These are phyloP conservation scores for Beta vulgaris DNA, from an alignment of 148 eudicot species.

Conservation along the genomic window DNA sequence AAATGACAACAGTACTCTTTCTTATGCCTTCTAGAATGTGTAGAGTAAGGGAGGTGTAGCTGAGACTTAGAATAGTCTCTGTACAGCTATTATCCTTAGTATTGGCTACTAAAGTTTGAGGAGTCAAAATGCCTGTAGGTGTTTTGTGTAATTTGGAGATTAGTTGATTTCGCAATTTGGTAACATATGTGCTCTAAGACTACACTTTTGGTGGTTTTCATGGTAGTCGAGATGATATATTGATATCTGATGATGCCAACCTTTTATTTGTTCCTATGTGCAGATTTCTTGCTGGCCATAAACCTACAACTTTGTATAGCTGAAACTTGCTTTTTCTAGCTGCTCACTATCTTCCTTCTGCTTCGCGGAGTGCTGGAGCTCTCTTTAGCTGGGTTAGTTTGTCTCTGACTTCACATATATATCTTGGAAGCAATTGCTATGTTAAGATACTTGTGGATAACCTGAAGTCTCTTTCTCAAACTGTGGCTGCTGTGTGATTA, in stretches of 20 bases:
- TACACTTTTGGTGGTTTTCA: not conserved
- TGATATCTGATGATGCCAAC: not conserved
- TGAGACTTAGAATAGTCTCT: too few relatives aligned
- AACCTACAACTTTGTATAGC: constrained; percentile 12
- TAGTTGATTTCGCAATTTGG: not conserved
- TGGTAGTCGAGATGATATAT: not conserved
- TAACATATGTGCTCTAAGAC: not conserved
- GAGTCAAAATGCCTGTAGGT: not conserved
- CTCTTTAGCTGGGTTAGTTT: constrained; percentile 24
- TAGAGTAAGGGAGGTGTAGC: too few relatives aligned
- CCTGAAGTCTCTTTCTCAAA: constrained; percentile 16
- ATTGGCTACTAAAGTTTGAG: not conserved
- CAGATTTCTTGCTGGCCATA: constrained; percentile 13
- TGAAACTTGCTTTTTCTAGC: constrained; percentile 6
- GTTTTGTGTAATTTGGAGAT: not conserved
- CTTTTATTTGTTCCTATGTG: not conserved
- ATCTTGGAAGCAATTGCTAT: constrained; percentile 16
- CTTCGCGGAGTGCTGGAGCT: constrained; percentile 14
- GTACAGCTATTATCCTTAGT: not conserved
- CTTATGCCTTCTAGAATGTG: too few relatives aligned
- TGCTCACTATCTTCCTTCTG: not conserved
- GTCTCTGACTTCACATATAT: constrained; percentile 18
- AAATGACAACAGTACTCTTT: too few relatives aligned
- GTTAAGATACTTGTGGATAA: constrained; percentile 14
- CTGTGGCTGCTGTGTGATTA: constrained; percentile 3